A percentile compares a stretch with the other conserved stretches of the same genome.
Conservation (phyloP, 78 protist species). For the Diacronema lutheri region DNA sequence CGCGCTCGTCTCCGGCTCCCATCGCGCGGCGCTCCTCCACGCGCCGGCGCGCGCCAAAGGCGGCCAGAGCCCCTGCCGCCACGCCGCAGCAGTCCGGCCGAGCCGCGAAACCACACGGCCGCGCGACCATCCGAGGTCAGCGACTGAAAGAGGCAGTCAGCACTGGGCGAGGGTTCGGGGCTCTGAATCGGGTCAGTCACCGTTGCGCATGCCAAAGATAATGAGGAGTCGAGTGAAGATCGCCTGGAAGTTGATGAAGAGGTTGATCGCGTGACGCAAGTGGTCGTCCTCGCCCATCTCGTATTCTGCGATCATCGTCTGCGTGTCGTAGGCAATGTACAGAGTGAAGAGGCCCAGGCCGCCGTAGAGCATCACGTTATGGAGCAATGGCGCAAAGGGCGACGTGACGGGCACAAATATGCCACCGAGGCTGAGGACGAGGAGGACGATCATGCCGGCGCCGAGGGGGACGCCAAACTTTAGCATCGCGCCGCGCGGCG, state of each 20-base stretch:
- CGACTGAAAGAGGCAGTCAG: too few relatives aligned
- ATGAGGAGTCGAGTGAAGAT: too few relatives aligned
- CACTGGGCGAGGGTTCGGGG: too few relatives aligned
- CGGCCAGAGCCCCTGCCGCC: too few relatives aligned
- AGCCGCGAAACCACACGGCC: too few relatives aligned
- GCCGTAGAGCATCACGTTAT: neutral
- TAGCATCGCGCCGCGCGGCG: neutral
- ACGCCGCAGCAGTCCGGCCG: too few relatives aligned
- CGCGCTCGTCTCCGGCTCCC: too few relatives aligned
- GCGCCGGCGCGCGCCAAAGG: too few relatives aligned
- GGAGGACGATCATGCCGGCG: neutral
- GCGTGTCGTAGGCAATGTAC: slow-evolving; percentile 3
- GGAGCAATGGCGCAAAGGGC: neutral
- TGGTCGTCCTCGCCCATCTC: slow-evolving; percentile 25
- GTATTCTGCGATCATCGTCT: neutral
- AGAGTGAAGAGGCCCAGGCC: neutral
- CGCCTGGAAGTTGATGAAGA: slow-evolving; percentile 22
- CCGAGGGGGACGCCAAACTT: slow-evolving; percentile 1
- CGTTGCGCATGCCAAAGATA: too few relatives aligned
- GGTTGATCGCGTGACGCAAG: neutral
- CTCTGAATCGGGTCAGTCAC: too few relatives aligned
- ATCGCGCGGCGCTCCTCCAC: too few relatives aligned
- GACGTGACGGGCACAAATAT: slow-evolving; percentile 10
- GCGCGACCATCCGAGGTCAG: too few relatives aligned
- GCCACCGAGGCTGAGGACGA: neutral